Evolutionary conservation across 148 eudicot species (phyloP).

Genomic region (Diospyros kaki): DNA sequence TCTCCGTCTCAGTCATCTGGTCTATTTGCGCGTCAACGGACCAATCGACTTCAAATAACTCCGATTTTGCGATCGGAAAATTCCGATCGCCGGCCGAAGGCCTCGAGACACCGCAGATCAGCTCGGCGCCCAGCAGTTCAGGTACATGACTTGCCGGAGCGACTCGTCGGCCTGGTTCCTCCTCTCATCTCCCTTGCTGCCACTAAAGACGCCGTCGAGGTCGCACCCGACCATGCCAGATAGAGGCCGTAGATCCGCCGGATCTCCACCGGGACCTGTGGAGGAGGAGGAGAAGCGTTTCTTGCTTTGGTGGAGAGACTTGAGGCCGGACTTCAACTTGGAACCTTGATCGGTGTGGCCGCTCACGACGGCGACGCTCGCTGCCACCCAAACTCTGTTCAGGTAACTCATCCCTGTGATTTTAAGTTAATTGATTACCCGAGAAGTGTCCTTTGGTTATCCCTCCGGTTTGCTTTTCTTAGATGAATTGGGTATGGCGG

Average conservation of each 20-base stretch:
- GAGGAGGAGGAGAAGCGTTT: slow-evolving; percentile 11
- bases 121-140: slow-evolving; percentile 68
- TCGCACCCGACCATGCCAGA: slow-evolving; percentile 14
- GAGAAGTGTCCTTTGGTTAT: background rate
- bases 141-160: slow-evolving; percentile 56
- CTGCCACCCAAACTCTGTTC: slow-evolving; percentile 44
- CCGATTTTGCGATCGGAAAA: background rate
- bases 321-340: slow-evolving; percentile 41
- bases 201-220: background rate
- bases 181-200: slow-evolving; percentile 17
- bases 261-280: slow-evolving; percentile 11
- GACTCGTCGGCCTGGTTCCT: slow-evolving; percentile 43
- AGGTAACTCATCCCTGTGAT: slow-evolving; percentile 18
- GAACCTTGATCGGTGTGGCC: slow-evolving; percentile 43
- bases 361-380: slow-evolving; percentile 50
- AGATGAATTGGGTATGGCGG: background rate
- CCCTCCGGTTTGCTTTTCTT: background rate
- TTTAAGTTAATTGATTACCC: background rate
- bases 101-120: slow-evolving; percentile 7
- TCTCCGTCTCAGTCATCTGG: too few relatives aligned
- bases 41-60: too few relatives aligned
- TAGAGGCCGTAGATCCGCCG: slow-evolving; percentile 21
- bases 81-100: background rate
- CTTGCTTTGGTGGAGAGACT: slow-evolving; percentile 22
- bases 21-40: too few relatives aligned